A percentile compares a stretch with the other conserved stretches of the same genome.
Evolutionary conservation across 441 rosid species (phyloP).

Genomic region (Adansonia gregorii): DNA sequence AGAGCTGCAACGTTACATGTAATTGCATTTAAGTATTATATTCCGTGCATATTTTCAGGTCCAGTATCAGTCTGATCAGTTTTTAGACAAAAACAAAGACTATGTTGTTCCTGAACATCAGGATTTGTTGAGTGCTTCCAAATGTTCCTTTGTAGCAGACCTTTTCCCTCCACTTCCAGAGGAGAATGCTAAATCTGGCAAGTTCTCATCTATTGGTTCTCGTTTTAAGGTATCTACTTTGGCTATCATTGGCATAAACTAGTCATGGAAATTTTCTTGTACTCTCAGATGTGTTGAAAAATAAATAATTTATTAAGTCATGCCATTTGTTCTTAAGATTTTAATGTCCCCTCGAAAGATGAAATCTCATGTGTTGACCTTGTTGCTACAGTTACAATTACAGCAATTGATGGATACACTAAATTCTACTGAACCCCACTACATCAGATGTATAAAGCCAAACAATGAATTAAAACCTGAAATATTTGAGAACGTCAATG

Average conservation of each 20-base stretch:
- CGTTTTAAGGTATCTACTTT: slow-evolving; percentile 63
- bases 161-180: slow-evolving; percentile 64
- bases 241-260: slow-evolving; percentile 17
- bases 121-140: slow-evolving; percentile 66
- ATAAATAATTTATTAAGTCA: slow-evolving; percentile 19
- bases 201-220: slow-evolving; percentile 75
- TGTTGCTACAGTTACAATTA: slow-evolving; percentile 77
- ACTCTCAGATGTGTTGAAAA: slow-evolving; percentile 4
- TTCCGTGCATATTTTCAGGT: slow-evolving; percentile 55
- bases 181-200: slow-evolving; percentile 62
- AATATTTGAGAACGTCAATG: slow-evolving; percentile 64
- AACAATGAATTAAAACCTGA: slow-evolving; percentile 69
- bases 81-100: slow-evolving; percentile 81
- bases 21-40: slow-evolving; percentile 25
- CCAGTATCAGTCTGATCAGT: slow-evolving; percentile 68
- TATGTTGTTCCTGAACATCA: slow-evolving; percentile 80
- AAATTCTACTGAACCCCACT: slow-evolving; percentile 84
- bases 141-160: slow-evolving; percentile 60
- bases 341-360: slow-evolving; percentile 18
- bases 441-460: slow-evolving; percentile 96
- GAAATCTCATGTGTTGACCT: slow-evolving; percentile 37
- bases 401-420: slow-evolving; percentile 87
- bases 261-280: slow-evolving; percentile 25
- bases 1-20: slow-evolving; percentile 7
- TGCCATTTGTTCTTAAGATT: slow-evolving; percentile 24